These are phyloP conservation scores for Wickerhamomyces xylosicus DNA, from an alignment of 805 yeast species.

Conservation along the genomic window DNA sequence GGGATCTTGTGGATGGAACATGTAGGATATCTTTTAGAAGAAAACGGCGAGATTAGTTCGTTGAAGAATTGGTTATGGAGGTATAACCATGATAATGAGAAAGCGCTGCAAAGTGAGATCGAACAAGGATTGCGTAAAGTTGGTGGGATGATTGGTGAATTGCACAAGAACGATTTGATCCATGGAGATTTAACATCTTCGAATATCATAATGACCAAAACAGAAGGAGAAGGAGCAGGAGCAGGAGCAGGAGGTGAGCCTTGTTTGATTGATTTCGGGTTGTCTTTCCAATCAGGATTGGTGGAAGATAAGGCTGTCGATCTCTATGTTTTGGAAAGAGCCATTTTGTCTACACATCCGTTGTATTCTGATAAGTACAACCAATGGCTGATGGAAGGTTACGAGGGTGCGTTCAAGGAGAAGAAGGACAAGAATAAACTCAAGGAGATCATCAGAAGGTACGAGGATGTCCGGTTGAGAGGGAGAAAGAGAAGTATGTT, in stretches of 20 bases:
- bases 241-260: slow-evolving; percentile 28
- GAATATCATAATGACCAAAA: slow-evolving; percentile 51
- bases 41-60: slow-evolving; percentile 32
- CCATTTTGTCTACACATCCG: slow-evolving; percentile 86
- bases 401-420: slow-evolving; percentile 28
- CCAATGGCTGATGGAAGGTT: slow-evolving; percentile 66
- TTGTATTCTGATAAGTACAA: slow-evolving; percentile 52
- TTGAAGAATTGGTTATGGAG: slow-evolving; percentile 70
- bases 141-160: slow-evolving; percentile 55
- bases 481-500: slow-evolving; percentile 95
- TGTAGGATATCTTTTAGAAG: slow-evolving; percentile 41
- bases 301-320: slow-evolving; percentile 97
- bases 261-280: slow-evolving; percentile 81
- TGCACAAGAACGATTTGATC: slow-evolving; percentile 70
- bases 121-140: slow-evolving; percentile 37
- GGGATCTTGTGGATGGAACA: slow-evolving; percentile 89
- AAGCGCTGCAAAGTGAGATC: slow-evolving; percentile 27
- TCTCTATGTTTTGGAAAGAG: slow-evolving; percentile 86
- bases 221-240: slow-evolving; percentile 1
- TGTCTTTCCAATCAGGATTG: slow-evolving; percentile 64
- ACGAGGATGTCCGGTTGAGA: slow-evolving; percentile 79
- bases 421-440: slow-evolving; percentile 28
- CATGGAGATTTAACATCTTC: slow-evolving; percentile 96
- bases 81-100: slow-evolving; percentile 24
- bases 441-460: slow-evolving; percentile 48